A percentile compares a stretch with the other conserved stretches of the same genome.
Conservation (phyloP, 1,284 basidiomycete genomes). For the Ganoderma sp. region DNA sequence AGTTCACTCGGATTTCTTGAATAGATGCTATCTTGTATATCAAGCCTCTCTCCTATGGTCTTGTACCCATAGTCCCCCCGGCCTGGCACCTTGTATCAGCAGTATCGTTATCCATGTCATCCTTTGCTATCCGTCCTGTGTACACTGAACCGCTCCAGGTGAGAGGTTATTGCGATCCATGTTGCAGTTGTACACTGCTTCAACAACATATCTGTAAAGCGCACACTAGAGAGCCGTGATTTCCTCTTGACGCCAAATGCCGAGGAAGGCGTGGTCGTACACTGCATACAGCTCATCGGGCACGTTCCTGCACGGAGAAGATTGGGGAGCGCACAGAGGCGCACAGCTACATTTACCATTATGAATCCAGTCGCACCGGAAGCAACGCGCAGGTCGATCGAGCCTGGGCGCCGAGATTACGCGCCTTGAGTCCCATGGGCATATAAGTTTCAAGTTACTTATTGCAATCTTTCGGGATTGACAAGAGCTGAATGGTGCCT, state of each 20-base stretch:
- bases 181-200: background rate
- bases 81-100: background rate
- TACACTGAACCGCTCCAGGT: too few species aligned
- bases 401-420: background rate
- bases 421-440: background rate
- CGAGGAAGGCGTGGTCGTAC: too few species aligned
- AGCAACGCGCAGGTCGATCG: background rate
- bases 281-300: too few species aligned
- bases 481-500: background rate
- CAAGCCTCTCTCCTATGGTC: too few species aligned
- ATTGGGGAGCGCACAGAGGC: too few species aligned
- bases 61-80: constrained; percentile 1
- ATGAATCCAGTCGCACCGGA: background rate
- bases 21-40: constrained; percentile 5
- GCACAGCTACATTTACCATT: background rate
- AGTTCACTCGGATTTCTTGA: background rate
- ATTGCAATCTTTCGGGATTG: background rate
- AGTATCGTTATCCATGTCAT: constrained; percentile 2
- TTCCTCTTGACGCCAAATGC: too few species aligned
- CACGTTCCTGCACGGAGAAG: too few species aligned
- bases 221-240: too few species aligned
- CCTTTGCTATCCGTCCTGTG: background rate
- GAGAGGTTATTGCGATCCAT: background rate
- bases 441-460: too few species aligned
- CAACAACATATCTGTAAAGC: too few species aligned